phyloP scores from a whole-genome alignment of 2,329 filamentous ascomycete genomes.

The Aspergillus nomiae region DNA sequence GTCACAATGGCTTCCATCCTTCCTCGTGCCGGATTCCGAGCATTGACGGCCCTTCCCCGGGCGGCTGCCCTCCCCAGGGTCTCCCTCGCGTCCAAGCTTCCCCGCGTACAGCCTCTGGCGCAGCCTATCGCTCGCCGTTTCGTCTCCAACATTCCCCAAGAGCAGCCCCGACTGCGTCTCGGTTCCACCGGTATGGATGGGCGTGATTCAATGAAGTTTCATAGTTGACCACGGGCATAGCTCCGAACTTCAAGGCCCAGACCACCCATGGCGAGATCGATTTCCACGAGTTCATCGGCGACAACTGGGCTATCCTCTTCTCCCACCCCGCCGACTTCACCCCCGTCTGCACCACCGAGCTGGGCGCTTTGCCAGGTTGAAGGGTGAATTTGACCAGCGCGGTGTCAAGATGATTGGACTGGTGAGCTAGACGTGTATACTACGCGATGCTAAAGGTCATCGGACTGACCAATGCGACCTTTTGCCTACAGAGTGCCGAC shows the following conservation, averaged over 20 bases:
- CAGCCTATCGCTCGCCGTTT: conserved; percentile 34
- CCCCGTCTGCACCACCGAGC: conserved; percentile 93
- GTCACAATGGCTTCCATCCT: conserved; percentile 32
- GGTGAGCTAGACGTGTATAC: neutral
- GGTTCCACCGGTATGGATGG: conserved; percentile 34
- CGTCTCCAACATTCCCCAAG: conserved; percentile 28
- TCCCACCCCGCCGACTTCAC: conserved; percentile 81
- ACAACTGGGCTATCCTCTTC: conserved; percentile 71
- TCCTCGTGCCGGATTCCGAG: conserved; percentile 29
- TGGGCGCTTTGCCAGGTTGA: conserved; percentile 92
- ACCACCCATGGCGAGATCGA: conserved; percentile 68
- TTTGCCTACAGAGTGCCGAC: conserved; percentile 63
- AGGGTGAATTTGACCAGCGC: conserved; percentile 84
- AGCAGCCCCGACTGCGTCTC: conserved; percentile 38
- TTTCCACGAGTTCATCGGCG: conserved; percentile 72
- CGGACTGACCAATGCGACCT: neutral
- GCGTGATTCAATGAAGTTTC: neutral
- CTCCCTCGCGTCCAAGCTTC: conserved; percentile 20
- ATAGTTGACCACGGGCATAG: conserved; percentile 37
- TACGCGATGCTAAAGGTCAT: neutral
- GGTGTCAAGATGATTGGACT: conserved; percentile 90
- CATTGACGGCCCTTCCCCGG: conserved; percentile 27
- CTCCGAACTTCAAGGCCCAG: conserved; percentile 70
- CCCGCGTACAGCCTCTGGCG: conserved; percentile 12
- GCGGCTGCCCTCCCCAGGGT: conserved; percentile 20